Evolutionary conservation across 2,329 filamentous ascomycete genomes (phyloP), one percentile per base, ranked within the genome.

Genomic region (Claviceps paspali): DNA sequence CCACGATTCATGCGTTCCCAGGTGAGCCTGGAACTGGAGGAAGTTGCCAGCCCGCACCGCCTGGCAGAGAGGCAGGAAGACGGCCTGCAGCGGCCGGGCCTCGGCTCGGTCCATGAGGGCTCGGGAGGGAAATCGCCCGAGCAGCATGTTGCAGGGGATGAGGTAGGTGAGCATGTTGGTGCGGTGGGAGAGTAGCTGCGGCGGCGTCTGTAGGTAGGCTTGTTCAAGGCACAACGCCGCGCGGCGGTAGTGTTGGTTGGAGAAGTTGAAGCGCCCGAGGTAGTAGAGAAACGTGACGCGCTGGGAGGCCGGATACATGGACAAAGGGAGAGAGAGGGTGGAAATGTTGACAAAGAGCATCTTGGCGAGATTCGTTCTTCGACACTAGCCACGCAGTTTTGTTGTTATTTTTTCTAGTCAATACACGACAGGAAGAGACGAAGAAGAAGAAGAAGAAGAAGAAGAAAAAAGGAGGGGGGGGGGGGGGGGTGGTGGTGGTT

Each of bases 271-370:
- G 41, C 86, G 79, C 14, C 88, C 88, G 5, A 96, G 77, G 53
- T 94, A 94, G 62, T 94, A 95, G 11, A 96, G 76, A 49, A 87
- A 96, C 3, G 86, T 93, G 35, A 94, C 85, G 34, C 86, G 76
- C 53, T 96, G 83, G 5, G 81, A 73, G 17, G 83, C 84, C 2
- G 87, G 85, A 51, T 92, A 96, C 36, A 83, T 72, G 2, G 73
- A 68, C 10, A 96, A 62, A 0, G 85, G 83, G 1, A 86, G 86
- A 0, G 83, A 87, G 45, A 83, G 81, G 39, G 82, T 78, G 35
- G 77, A 79, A 45, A 95, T 88, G 52, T 91, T 92, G 46, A 78
- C 79, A 53, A 95, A 91, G 49, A 95, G 82, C 55, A 88, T 85
- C 45, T 83, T 82, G 12, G 84, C 86, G 39, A 86, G 78, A 43